phyloP scores from a whole-genome alignment of 1,284 basidiomycete genomes.

The Pseudozyma sp. region DNA sequence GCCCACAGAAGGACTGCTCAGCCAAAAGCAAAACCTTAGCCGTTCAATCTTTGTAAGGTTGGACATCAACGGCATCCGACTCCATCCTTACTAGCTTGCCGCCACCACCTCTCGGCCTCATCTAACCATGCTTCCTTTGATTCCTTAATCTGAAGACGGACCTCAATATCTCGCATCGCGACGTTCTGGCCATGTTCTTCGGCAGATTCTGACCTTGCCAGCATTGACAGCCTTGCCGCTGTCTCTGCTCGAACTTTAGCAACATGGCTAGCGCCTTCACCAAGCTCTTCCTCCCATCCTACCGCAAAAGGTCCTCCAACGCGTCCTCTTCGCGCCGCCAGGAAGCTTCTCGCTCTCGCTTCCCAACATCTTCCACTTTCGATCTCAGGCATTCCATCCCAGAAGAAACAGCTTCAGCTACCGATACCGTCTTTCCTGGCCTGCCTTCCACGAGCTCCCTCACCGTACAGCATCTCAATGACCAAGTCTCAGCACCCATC shows the following conservation, averaged over 20 bases:
- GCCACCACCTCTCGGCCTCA: not conserved
- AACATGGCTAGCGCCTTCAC: slow-evolving; percentile 44
- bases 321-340: slow-evolving; percentile 26
- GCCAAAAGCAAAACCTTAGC: not conserved
- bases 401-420: slow-evolving; percentile 22
- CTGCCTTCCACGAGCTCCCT: slow-evolving; percentile 15
- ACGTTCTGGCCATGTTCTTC: slow-evolving; percentile 13
- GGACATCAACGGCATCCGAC: no score
- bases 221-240: slow-evolving; percentile 9
- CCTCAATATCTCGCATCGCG: not conserved
- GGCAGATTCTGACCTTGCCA: not conserved
- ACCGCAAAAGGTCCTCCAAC: slow-evolving; percentile 29
- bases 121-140: not conserved
- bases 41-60: no score
- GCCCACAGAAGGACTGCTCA: not conserved
- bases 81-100: not conserved
- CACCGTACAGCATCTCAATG: slow-evolving; percentile 33
- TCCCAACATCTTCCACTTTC: slow-evolving; percentile 31
- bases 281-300: slow-evolving; percentile 31
- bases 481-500: slow-evolving; percentile 25
- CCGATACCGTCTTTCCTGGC: slow-evolving; percentile 13
- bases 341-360: slow-evolving; percentile 21
- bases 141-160: not conserved
- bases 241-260: not conserved
- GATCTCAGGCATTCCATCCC: slow-evolving; percentile 39